A percentile compares a stretch with the other conserved stretches of the same genome.
These are phyloP conservation scores for Poa pratensis DNA, from an alignment of 176 grass and related monocot species.

Conservation along the genomic window DNA sequence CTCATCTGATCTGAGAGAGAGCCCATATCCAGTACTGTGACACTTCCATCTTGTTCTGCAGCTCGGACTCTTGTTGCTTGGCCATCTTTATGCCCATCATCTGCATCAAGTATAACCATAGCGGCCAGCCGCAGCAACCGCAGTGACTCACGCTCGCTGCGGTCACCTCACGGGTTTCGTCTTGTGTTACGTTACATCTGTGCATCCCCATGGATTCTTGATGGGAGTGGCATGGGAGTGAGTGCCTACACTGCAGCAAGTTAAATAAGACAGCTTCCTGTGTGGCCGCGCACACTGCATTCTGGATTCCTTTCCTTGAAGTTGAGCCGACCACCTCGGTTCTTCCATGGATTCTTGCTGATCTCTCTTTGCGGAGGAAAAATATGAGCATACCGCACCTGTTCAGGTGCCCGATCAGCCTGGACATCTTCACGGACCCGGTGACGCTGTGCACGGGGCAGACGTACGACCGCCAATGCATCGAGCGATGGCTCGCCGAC, in stretches of 20 bases:
- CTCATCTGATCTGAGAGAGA: neutral
- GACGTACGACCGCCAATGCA: conserved; percentile 86
- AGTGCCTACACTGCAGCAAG: conserved; percentile 9
- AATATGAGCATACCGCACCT: conserved; percentile 90
- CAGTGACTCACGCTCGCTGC: conserved; percentile 26
- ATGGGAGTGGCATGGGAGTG: conserved; percentile 49
- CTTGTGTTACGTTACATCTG: conserved; percentile 24
- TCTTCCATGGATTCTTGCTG: conserved; percentile 13
- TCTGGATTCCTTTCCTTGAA: neutral
- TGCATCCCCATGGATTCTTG: conserved; percentile 51
- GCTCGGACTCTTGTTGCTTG: conserved; percentile 23
- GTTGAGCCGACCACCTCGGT: neutral
- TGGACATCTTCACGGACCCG: conserved; percentile 90
- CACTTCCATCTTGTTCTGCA: conserved; percentile 12
- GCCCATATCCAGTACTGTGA: conserved; percentile 20
- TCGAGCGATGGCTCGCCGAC: conserved; percentile 82
- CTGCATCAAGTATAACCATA: conserved; percentile 24
- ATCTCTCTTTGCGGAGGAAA: neutral
- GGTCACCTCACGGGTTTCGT: conserved; percentile 29
- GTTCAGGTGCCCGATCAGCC: conserved; percentile 94
- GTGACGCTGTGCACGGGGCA: conserved; percentile 91
- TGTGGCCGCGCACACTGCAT: neutral
- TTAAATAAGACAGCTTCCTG: neutral
- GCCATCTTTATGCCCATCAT: conserved; percentile 34
- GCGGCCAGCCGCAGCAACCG: conserved; percentile 18